Base-by-base conservation (phyloP, 2,329 filamentous ascomycete genomes). In the Zymoseptoria tritici region DNA sequence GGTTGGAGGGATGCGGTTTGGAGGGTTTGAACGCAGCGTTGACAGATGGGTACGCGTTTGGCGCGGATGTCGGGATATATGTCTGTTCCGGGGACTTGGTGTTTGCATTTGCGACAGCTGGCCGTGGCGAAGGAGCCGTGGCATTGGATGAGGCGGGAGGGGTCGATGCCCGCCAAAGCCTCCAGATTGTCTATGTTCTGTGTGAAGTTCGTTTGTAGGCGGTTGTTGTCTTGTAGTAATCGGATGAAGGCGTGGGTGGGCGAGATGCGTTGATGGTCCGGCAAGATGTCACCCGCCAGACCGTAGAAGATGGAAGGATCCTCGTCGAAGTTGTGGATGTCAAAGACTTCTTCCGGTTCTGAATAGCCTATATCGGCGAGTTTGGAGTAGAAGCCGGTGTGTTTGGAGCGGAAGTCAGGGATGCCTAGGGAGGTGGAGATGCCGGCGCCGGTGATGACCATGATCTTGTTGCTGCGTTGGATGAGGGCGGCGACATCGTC, bases 361-460 rank as follows among this genome's bases (percentile, higher is more conserved):
- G 79, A 85, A 62, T 86, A 80, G 6, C 91, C 91, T 61, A 94
- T 82, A 69, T 90, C 85, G 67, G 84, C 86, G 56, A 97, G 80
- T 71, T 91, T 88, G 52, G 91, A 87, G 76, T 97, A 97, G 58
- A 97, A 87, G 55, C 93, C 93, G 1, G 87, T 96, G 70, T 90
- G 89, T 74, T 94, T 94, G 56, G 92, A 97, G 66, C 94, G 87
- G 72, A 99, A 99, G 74, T 99, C 94, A 4, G 94, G 94, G 61
- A 99, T 97, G 62, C 94, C 94, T 20, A 99, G 85, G 56, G 91
- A 96, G 0, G 94, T 99, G 24, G 92, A 97, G 67, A 99, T 97
- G 66, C 94, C 94, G 19, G 94, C 94, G 56, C 94, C 94, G 0
- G 94, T 97, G 66, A 99, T 84, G 65, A 97, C 89, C 70, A 99